phyloP scores from a whole-genome alignment of 805 yeast species.

The Saturnispora ahearnii region DNA sequence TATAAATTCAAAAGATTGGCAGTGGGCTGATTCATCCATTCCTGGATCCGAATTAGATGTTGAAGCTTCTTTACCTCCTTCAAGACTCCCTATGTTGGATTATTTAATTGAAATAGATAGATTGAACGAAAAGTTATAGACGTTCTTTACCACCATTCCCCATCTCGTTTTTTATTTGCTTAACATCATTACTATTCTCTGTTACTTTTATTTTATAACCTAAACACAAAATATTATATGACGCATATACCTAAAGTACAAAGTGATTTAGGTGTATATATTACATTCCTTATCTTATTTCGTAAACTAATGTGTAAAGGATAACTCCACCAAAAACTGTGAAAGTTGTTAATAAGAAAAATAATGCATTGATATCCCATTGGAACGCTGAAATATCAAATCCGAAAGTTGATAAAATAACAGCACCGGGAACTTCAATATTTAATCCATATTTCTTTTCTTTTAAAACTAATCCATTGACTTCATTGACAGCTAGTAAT shows the following conservation, averaged over 20 bases:
- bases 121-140: neutral
- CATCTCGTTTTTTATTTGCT: neutral
- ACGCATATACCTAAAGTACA: neutral
- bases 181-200: neutral
- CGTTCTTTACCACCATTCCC: neutral
- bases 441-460: constrained; percentile 90
- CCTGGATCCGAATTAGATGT: neutral
- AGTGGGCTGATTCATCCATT: neutral
- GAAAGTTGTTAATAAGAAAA: constrained; percentile 49
- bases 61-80: neutral
- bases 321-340: constrained; percentile 64
- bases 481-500: constrained; percentile 87
- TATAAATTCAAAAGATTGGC: neutral
- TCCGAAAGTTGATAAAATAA: constrained; percentile 90
- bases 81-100: neutral
- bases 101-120: neutral
- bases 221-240: neutral
- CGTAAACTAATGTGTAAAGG: constrained; percentile 65
- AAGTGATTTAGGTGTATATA: too few species aligned
- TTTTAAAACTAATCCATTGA: constrained; percentile 68
- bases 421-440: constrained; percentile 97
- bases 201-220: neutral
- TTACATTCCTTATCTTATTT: constrained; percentile 41
- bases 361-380: constrained; percentile 55
- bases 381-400: constrained; percentile 72